Evolutionary conservation across 495 filamentous ascomycete genomes (phyloP).

Genomic region (Penicillium soppii): DNA sequence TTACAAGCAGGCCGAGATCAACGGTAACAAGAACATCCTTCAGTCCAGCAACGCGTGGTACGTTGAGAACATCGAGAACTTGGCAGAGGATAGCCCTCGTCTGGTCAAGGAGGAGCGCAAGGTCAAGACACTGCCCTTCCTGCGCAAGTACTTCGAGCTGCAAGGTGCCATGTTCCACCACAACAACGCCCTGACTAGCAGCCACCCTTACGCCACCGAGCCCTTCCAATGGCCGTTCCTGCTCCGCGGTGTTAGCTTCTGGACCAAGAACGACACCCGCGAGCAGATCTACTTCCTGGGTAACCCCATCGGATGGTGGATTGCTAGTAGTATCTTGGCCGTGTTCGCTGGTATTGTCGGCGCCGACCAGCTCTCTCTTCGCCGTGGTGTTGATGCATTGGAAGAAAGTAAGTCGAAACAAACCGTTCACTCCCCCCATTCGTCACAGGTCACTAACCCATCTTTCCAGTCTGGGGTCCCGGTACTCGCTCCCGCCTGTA

Average conservation of each 20-base stretch:
- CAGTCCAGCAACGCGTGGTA: slow-evolving; percentile 94
- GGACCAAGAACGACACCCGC: slow-evolving; percentile 94
- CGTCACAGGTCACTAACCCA: slow-evolving; percentile 6
- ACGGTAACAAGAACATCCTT: slow-evolving; percentile 94
- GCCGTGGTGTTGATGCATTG: slow-evolving; percentile 88
- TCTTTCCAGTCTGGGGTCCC: slow-evolving; percentile 43
- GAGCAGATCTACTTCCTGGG: slow-evolving; percentile 99
- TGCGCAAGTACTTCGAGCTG: slow-evolving; percentile 93
- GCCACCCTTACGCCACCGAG: slow-evolving; percentile 90
- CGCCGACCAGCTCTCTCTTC: slow-evolving; percentile 88
- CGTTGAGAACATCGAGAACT: slow-evolving; percentile 82
- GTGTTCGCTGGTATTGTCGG: slow-evolving; percentile 91
- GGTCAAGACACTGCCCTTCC: slow-evolving; percentile 80
- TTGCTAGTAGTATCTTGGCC: slow-evolving; percentile 84
- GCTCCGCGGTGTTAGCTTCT: slow-evolving; percentile 95
- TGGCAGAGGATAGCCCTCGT: slow-evolving; percentile 67
- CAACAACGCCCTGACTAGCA: slow-evolving; percentile 96
- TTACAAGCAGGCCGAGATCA: slow-evolving; percentile 96
- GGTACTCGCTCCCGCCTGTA: slow-evolving; percentile 92
- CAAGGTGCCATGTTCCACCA: slow-evolving; percentile 99
- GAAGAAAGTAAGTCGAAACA: slow-evolving; percentile 75
- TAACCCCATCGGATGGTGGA: slow-evolving; percentile 97
- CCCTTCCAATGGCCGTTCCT: slow-evolving; percentile 99
- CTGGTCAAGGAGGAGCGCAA: slow-evolving; percentile 69
- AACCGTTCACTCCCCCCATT: background rate